Conservation (phyloP, 768 basidiomycete species). For the Mycena vitilis region DNA sequence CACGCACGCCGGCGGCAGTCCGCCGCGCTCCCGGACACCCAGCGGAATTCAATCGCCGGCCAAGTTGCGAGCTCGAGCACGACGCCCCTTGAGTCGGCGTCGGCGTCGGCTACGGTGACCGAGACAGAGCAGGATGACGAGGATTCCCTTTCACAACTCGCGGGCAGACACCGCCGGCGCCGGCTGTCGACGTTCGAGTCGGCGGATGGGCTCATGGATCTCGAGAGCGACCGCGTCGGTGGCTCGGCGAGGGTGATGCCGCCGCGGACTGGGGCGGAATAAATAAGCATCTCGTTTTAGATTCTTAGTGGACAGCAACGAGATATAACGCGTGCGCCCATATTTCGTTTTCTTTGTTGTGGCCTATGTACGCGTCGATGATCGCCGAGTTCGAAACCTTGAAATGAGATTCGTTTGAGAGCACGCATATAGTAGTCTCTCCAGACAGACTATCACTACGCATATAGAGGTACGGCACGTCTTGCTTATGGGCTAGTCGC, state of each 20-base stretch:
- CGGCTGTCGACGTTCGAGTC: constrained; percentile 65
- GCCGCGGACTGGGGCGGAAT: not conserved
- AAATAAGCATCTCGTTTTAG: too few relatives aligned
- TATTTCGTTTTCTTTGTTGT: constrained; percentile 7
- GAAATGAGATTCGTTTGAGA: too few relatives aligned
- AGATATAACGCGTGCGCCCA: too few relatives aligned
- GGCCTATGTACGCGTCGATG: constrained; percentile 4
- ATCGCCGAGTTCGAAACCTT: too few relatives aligned
- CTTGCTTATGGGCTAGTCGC: too few relatives aligned
- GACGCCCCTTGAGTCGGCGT: constrained; percentile 1
- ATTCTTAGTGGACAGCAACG: too few relatives aligned
- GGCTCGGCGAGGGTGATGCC: constrained; percentile 19
- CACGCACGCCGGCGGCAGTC: constrained; percentile 9
- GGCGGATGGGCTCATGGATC: constrained; percentile 55
- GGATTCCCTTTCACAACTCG: not conserved
- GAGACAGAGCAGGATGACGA: constrained; percentile 31
- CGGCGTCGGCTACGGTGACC: constrained; percentile 9
- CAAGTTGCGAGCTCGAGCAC: constrained; percentile 20
- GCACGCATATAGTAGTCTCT: too few relatives aligned
- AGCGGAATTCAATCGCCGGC: not conserved
- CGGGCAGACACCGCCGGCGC: constrained; percentile 39
- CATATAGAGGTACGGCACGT: too few relatives aligned
- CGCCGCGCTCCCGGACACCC: not conserved
- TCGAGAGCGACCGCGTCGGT: constrained; percentile 21
- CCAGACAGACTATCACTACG: too few relatives aligned